Conservation (phyloP, 495 filamentous ascomycete genomes). For the Xylaria scruposa region DNA sequence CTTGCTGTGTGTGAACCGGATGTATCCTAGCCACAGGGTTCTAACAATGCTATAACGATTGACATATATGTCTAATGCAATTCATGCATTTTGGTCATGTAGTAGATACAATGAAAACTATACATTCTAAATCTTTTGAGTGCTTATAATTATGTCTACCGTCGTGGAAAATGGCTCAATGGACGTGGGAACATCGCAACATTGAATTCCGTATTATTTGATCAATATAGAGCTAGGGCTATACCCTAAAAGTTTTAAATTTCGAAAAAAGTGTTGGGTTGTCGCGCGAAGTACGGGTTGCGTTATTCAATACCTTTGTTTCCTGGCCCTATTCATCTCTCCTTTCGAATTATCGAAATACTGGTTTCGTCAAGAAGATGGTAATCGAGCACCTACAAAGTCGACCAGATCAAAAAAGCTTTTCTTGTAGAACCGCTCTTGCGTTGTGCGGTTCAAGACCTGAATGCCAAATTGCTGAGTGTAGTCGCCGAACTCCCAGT, state of each 20-base stretch:
- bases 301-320: neutral
- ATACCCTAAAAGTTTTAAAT: neutral
- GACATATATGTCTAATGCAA: too few species aligned
- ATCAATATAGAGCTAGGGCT: too few species aligned
- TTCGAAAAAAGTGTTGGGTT: neutral
- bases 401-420: slow-evolving; percentile 58
- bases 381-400: slow-evolving; percentile 35
- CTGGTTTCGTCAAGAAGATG: slow-evolving; percentile 23
- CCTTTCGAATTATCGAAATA: too few species aligned
- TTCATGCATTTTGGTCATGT: too few species aligned
- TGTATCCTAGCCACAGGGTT: too few species aligned
- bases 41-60: too few species aligned
- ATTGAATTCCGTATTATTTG: too few species aligned
- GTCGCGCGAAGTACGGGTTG: neutral
- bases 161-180: neutral
- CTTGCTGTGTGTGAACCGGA: too few species aligned
- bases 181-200: too few species aligned
- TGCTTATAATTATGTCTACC: neutral
- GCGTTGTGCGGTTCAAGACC: slow-evolving; percentile 49
- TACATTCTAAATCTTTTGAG: neutral
- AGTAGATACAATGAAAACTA: neutral
- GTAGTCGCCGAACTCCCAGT: slow-evolving; percentile 51
- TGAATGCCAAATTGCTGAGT: slow-evolving; percentile 52
- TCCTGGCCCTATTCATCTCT: neutral
- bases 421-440: slow-evolving; percentile 52